Base-by-base conservation (phyloP, 176 grass and related monocot species). In the Avena eriantha region DNA sequence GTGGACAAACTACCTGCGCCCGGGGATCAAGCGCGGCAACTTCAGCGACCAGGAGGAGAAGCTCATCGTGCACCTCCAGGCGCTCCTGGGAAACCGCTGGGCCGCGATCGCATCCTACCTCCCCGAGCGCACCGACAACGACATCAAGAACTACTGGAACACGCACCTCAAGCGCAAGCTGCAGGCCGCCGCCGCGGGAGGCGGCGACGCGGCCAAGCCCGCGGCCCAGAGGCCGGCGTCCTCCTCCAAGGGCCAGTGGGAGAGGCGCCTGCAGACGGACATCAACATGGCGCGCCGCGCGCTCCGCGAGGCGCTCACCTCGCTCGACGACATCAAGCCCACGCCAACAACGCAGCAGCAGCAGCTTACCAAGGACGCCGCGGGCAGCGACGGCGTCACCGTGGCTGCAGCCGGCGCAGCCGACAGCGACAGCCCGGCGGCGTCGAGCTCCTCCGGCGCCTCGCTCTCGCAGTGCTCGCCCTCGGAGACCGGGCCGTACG, bases 131-230 rank as follows among this genome's bases (percentile, higher is more conserved):
- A 98, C 96, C 4, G 96, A 98, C 79, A 98, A 98, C 76, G 96
- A 98, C 93, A 98, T 98, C 86, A 98, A 98, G 91, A 98, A 98
- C 79, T 93, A 93, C 87, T 98, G 96, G 96, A 98, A 98, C 93
- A 98, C 96, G 22, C 93, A 95, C 80, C 93, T 98, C 79, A 95
- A 92, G 96, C 91, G 91, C 31, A 98, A 95, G 77, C 88, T 95
- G 5, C 67, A 61, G 45, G 73, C 45, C 58, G 70, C 13, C 10
- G 86, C 53, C 76, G 80, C 54, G 0, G 60, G 59, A 3, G 45
- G 4, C 4, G 81, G 21, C 23, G 73, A 15, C 3, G 82, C 35
- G 22, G 51, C 76, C 16, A 87, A 86, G 79, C 79, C 74, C 0
- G 17, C 73, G 22, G 46, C 36, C 67, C 66, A 86, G 59, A 71